A percentile compares a stretch with the other conserved stretches of the same genome.
These are phyloP conservation scores for Nitzschia sp. DNA, from an alignment of 108 stramenopile species.

Conservation along the genomic window DNA sequence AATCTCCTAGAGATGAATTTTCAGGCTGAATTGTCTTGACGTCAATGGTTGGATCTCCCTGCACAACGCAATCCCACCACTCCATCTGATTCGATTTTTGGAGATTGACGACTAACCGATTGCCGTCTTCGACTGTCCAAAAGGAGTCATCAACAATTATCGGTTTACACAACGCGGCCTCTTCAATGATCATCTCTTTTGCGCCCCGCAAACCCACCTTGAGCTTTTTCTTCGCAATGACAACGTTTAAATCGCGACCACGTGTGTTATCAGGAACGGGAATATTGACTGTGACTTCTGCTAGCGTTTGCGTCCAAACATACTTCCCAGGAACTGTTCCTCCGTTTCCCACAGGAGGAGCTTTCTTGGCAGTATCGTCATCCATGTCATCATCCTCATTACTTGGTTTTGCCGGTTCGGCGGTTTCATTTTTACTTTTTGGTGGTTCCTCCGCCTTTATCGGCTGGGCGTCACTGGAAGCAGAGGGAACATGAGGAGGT, in stretches of 20 bases:
- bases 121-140: slow-evolving; percentile 99
- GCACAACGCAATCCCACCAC: slow-evolving; percentile 96
- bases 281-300: slow-evolving; percentile 84
- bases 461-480: neutral
- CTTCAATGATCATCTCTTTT: slow-evolving; percentile 47
- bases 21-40: slow-evolving; percentile 97
- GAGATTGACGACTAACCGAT: slow-evolving; percentile 73
- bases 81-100: slow-evolving; percentile 96
- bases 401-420: slow-evolving; percentile 8
- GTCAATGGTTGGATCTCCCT: slow-evolving; percentile 92
- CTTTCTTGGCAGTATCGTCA: slow-evolving; percentile 51
- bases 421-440: neutral
- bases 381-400: slow-evolving; percentile 3
- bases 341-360: slow-evolving; percentile 95
- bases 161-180: slow-evolving; percentile 86
- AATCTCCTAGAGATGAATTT: slow-evolving; percentile 90
- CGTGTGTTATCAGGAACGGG: slow-evolving; percentile 90
- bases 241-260: slow-evolving; percentile 85
- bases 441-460: neutral
- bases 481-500: neutral
- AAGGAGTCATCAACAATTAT: slow-evolving; percentile 97
- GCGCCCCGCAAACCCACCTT: slow-evolving; percentile 67
- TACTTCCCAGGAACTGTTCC: slow-evolving; percentile 89
- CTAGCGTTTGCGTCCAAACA: slow-evolving; percentile 97
- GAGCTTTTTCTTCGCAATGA: slow-evolving; percentile 78